phyloP scores from a whole-genome alignment of 768 basidiomycete genomes.

The Leccinum ochraceum region DNA sequence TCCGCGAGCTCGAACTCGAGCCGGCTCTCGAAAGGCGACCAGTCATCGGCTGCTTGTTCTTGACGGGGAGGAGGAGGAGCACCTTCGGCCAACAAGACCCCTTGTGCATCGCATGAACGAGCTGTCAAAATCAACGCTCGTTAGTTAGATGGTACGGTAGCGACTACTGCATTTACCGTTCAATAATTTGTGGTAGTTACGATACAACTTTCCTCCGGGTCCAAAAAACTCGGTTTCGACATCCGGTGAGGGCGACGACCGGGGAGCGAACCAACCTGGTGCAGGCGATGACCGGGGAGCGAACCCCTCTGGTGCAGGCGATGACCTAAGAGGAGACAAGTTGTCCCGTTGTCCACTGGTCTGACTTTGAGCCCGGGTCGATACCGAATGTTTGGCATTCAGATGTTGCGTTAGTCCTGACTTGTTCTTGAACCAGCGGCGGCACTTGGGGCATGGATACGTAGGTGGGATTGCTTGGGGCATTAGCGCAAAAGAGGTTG shows the following conservation, averaged over 20 bases:
- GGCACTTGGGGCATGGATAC: background rate
- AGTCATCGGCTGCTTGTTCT: background rate
- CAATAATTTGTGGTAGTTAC: background rate
- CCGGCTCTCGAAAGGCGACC: background rate
- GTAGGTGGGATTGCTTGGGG: background rate
- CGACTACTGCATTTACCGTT: background rate
- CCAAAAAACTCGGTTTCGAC: background rate
- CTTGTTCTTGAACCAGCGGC: background rate
- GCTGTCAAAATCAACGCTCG: background rate
- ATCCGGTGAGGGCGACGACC: background rate
- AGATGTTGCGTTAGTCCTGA: background rate
- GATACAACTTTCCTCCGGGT: background rate
- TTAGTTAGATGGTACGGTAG: background rate
- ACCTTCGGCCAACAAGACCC: background rate
- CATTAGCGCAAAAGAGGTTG: background rate
- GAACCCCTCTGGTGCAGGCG: too few species aligned
- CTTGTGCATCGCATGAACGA: background rate
- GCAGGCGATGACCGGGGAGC: too few species aligned
- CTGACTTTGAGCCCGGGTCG: background rate
- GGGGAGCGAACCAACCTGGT: background rate
- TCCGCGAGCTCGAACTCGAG: background rate
- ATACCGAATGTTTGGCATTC: background rate
- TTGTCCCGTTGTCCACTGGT: background rate
- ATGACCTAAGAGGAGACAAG: too few species aligned
- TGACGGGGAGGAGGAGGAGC: background rate